These are phyloP conservation scores for Zygoascus bituminiphila DNA, from an alignment of 805 yeast genomes.

Conservation along the genomic window DNA sequence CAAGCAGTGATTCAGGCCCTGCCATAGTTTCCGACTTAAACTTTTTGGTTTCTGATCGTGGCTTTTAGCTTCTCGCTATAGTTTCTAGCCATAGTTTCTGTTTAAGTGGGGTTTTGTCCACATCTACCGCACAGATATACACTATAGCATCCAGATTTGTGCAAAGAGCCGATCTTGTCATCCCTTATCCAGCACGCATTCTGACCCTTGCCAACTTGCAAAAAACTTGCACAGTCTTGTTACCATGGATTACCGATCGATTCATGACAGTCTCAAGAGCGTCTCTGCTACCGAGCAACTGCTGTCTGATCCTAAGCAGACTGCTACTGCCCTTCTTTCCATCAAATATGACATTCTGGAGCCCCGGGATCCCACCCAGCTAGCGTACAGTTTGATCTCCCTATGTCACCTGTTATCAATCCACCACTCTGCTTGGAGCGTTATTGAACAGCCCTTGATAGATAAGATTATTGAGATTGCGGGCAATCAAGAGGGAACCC, in stretches of 20 bases:
- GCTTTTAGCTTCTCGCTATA: too few species aligned
- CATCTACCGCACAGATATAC: too few species aligned
- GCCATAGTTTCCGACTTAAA: too few species aligned
- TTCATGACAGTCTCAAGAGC: constrained; percentile 13
- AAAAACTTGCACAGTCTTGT: background rate
- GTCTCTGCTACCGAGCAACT: constrained; percentile 14
- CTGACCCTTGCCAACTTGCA: background rate
- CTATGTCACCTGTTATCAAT: constrained; percentile 12
- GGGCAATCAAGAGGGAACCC: constrained; percentile 6
- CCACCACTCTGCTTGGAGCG: constrained; percentile 17
- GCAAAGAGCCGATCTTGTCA: background rate
- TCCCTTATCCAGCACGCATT: background rate
- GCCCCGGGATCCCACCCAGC: constrained; percentile 10
- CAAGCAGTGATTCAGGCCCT: too few species aligned
- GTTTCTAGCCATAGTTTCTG: too few species aligned
- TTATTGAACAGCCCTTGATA: constrained; percentile 16
- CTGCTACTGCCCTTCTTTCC: constrained; percentile 18
- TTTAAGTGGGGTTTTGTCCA: too few species aligned
- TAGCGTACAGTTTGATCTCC: constrained; percentile 13
- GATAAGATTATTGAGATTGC: constrained; percentile 11
- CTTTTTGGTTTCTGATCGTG: too few species aligned
- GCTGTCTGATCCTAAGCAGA: constrained; percentile 15
- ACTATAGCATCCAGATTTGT: background rate
- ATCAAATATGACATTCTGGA: constrained; percentile 21
- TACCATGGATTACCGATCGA: constrained; percentile 13